Evolutionary conservation across 2,329 filamentous ascomycete species (phyloP), one percentile per base, ranked within the genome.

Genomic region (Aspergillus pseudoglaucus): DNA sequence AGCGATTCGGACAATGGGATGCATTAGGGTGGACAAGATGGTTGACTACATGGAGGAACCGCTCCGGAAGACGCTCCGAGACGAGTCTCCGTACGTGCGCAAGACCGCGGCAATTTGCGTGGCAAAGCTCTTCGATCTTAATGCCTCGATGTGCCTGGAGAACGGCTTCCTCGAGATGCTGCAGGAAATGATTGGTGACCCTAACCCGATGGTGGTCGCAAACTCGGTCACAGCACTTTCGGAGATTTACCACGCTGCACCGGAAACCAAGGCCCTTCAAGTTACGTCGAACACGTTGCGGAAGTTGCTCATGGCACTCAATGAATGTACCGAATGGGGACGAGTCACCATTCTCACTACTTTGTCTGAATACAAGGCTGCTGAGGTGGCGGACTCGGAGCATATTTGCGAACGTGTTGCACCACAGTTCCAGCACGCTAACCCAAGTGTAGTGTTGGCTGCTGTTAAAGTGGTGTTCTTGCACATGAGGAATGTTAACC

Each of bases 11-110:
- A 98, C 93, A 30, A 98, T 98, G 93, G 93, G 93, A 37, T 97
- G 93, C 65, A 97, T 98, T 61, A 79, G 93, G 48, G 93, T 98
- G 47, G 93, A 97, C 59, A 98, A 98, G 72, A 98, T 98, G 89
- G 89, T 97, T 56, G 93, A 98, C 67, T 98, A 98, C 69, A 97
- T 98, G 91, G 93, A 97, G 69, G 93, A 98, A 64, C 93, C 93
- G 12, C 73, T 98, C 53, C 82, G 93, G 59, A 98, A 98, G 75
- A 98, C 93, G 10, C 76, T 98, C 57, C 84, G 90, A 69, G 93
- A 98, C 72, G 93, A 98, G 71, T 97, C 91, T 43, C 93, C 93
- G 0, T 98, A 98, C 69, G 93, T 98, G 52, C 87, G 93, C 59
- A 98, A 98, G 75, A 98, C 93, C 2, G 93, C 93, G 39, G 93